Evolutionary conservation across 345 rosid genomes (phyloP).

Genomic region (Aethionema arabicum): DNA sequence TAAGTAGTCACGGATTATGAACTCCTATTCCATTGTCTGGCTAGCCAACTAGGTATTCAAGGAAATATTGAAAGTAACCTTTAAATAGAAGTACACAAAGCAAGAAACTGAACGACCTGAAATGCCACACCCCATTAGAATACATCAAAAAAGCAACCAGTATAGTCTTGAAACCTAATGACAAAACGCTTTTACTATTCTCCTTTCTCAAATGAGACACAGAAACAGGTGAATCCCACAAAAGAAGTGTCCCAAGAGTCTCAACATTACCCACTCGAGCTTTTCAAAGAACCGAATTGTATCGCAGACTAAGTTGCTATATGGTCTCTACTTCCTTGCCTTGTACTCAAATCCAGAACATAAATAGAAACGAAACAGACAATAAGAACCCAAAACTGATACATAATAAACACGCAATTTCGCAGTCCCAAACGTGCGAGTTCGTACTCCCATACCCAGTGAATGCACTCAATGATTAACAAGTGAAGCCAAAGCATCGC

Average conservation of each 20-base stretch:
- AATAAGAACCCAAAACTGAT: neutral
- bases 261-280: slow-evolving; percentile 5
- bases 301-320: neutral
- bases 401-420: neutral
- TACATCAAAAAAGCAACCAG: neutral
- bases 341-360: neutral
- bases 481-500: slow-evolving; percentile 19
- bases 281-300: neutral
- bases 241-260: neutral
- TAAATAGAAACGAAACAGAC: neutral
- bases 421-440: neutral
- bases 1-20: slow-evolving; percentile 3
- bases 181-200: neutral
- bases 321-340: neutral
- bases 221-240: slow-evolving; percentile 6
- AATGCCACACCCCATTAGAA: neutral
- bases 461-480: neutral
- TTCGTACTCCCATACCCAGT: neutral
- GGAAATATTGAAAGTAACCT: neutral
- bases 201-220: slow-evolving; percentile 17
- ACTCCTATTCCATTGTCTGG: neutral
- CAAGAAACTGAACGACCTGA: slow-evolving; percentile 6
- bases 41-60: slow-evolving; percentile 6
- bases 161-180: neutral
- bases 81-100: neutral